Evolutionary conservation across 2,329 filamentous ascomycete genomes (phyloP).

Genomic region (Karstenula rhodostoma): DNA sequence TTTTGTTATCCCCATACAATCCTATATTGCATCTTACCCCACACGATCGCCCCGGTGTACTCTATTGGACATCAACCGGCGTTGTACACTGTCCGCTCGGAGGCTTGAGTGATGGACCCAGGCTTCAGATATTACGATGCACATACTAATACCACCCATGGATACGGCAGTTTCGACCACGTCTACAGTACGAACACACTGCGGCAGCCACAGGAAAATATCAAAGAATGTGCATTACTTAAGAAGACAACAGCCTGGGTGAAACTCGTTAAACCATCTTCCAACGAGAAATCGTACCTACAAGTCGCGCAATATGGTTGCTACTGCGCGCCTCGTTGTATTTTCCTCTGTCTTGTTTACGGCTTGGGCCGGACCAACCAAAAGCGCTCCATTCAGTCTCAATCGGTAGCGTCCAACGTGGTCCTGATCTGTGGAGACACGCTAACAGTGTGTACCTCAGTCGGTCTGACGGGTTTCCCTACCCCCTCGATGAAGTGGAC

Average conservation of each 20-base stretch:
- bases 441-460: conserved; percentile 1
- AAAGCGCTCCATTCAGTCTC: conserved; percentile 13
- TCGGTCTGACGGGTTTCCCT: conserved; percentile 30
- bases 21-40: neutral
- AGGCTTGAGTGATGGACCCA: neutral
- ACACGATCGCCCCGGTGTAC: neutral
- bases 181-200: neutral
- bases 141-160: neutral
- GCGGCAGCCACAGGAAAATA: too few species aligned
- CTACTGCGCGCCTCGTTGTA: neutral
- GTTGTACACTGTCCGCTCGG: neutral
- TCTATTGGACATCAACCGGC: conserved; percentile 4
- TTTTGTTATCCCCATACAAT: neutral
- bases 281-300: neutral
- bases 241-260: neutral
- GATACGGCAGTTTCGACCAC: neutral
- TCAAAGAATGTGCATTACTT: neutral
- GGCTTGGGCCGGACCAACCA: conserved; percentile 24
- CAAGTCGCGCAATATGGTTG: neutral
- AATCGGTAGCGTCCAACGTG: conserved; percentile 13
- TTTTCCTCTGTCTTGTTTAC: conserved; percentile 20
- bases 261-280: neutral
- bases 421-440: neutral
- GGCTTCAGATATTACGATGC: neutral
- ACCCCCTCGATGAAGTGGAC: conserved; percentile 34